Percentiles rank a stretch among this genome's conserved stretches.
Conservation (phyloP, 1,284 basidiomycete species). For the Puccinia polysora region DNA sequence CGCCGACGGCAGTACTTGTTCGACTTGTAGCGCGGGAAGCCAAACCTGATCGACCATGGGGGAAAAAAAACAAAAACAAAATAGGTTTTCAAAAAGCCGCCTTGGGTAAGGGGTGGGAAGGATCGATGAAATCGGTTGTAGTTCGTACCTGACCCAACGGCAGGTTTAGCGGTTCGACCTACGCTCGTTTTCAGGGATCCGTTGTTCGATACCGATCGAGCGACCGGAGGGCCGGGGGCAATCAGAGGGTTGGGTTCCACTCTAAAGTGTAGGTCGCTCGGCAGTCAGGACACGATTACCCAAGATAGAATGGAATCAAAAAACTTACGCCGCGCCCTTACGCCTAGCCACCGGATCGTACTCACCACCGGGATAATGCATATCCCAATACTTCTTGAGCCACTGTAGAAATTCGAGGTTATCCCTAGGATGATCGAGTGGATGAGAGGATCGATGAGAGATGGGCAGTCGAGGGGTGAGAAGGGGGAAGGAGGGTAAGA, state of each 20-base stretch:
- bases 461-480: too few species aligned
- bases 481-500: too few species aligned
- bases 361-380: constrained; percentile 76
- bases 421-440: constrained; percentile 59
- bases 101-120: too few species aligned
- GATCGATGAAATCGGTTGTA: background rate
- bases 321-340: constrained; percentile 60
- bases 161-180: constrained; percentile 36
- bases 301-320: background rate
- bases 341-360: constrained; percentile 83
- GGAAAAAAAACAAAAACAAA: too few species aligned
- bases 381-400: constrained; percentile 94
- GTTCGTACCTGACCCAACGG: constrained; percentile 15
- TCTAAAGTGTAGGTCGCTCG: background rate
- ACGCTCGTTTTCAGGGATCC: constrained; percentile 46
- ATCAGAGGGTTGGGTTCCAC: constrained; percentile 40
- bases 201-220: too few species aligned
- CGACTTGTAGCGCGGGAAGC: constrained; percentile 29
- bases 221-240: constrained; percentile 10
- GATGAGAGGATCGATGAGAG: too few species aligned
- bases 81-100: background rate
- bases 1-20: constrained; percentile 2
- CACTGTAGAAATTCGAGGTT: constrained; percentile 98
- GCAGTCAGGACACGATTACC: too few species aligned
- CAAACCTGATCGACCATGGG: constrained; percentile 16